Evolutionary conservation across 495 filamentous ascomycete genomes (phyloP).

Genomic region (Penicillium pancosmium): DNA sequence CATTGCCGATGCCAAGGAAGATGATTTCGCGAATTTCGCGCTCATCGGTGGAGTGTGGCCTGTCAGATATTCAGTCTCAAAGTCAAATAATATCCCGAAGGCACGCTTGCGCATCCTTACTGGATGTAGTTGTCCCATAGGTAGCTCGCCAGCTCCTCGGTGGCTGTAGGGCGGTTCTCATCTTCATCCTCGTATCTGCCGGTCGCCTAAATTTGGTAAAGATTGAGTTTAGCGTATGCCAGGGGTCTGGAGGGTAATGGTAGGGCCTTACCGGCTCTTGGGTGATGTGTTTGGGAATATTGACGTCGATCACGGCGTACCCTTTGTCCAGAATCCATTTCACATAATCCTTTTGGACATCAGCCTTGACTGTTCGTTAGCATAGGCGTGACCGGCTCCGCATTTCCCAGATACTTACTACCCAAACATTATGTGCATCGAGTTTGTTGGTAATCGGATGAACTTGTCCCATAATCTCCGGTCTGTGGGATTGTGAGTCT

Average conservation of each 20-base stretch:
- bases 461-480: constrained; percentile 68
- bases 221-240: background rate
- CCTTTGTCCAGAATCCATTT: constrained; percentile 74
- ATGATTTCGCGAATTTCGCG: constrained; percentile 78
- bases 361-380: constrained; percentile 64
- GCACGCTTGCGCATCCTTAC: constrained; percentile 34
- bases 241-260: background rate
- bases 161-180: constrained; percentile 50
- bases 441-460: constrained; percentile 69
- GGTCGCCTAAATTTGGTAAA: constrained; percentile 18
- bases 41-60: constrained; percentile 25
- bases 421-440: constrained; percentile 79
- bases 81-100: background rate
- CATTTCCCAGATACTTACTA: constrained; percentile 63
- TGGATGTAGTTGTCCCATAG: constrained; percentile 98
- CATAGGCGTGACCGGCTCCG: constrained; percentile 6
- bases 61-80: background rate
- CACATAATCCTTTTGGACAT: constrained; percentile 76
- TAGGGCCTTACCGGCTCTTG: constrained; percentile 28
- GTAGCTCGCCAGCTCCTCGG: constrained; percentile 78
- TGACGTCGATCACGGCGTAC: constrained; percentile 86
- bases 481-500: constrained; percentile 46
- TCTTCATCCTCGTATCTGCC: constrained; percentile 47
- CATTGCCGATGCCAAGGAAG: constrained; percentile 80
- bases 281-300: constrained; percentile 75